A percentile compares a stretch with the other conserved stretches of the same genome.
Evolutionary conservation across 768 basidiomycete species (phyloP).

Genomic region (Sutorius australiensis): DNA sequence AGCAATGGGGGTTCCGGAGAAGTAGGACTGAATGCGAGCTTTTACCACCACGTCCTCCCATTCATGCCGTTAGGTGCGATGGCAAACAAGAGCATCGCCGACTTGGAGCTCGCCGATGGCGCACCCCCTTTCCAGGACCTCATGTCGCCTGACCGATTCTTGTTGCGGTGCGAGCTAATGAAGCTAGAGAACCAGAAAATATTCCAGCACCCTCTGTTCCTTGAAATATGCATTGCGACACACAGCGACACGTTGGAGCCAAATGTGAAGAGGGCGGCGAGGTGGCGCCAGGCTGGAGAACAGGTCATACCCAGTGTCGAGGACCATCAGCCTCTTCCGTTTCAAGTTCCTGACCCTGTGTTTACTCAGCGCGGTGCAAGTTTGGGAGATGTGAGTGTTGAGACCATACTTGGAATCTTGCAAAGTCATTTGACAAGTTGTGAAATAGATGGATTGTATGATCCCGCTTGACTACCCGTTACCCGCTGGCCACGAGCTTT

Average conservation of each 20-base stretch:
- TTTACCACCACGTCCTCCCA: constrained; percentile 26
- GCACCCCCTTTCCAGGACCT: constrained; percentile 40
- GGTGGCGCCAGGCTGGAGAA: background rate
- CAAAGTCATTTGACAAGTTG: background rate
- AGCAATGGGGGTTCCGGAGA: constrained; percentile 36
- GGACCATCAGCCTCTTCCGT: background rate
- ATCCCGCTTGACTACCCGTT: constrained; percentile 4
- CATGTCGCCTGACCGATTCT: constrained; percentile 20
- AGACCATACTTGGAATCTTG: background rate
- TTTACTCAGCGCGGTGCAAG: constrained; percentile 21
- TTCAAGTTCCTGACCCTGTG: constrained; percentile 12
- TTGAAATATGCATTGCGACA: background rate
- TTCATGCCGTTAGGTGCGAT: background rate
- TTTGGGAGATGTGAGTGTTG: background rate
- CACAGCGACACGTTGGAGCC: background rate
- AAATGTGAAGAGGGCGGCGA: background rate
- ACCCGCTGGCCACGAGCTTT: background rate
- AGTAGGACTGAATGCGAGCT: constrained; percentile 37
- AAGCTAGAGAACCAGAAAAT: background rate
- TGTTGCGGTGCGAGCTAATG: background rate
- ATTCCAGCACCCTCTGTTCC: background rate
- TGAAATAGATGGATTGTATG: background rate
- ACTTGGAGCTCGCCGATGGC: constrained; percentile 4
- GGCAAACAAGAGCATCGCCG: background rate
- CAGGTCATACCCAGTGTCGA: background rate